phyloP scores from a whole-genome alignment of 2,329 filamentous ascomycete species.

The Fusarium sp. region DNA sequence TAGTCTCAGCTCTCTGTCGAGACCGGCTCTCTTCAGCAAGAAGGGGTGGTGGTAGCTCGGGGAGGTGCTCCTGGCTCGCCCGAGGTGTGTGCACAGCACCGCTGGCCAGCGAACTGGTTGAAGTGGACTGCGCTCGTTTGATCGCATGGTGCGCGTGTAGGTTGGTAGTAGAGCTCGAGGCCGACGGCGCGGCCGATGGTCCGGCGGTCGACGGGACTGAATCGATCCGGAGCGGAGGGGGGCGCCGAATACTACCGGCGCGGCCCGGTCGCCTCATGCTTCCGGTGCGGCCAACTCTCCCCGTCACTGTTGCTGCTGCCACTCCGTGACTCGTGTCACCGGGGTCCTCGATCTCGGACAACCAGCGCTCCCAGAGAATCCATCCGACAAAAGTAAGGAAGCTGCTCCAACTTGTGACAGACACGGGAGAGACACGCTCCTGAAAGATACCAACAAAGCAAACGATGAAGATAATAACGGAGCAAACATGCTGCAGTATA shows the following conservation, averaged over 20 bases:
- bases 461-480: constrained; percentile 92
- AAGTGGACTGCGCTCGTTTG: constrained; percentile 63
- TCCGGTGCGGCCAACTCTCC: constrained; percentile 50
- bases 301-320: constrained; percentile 51
- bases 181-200: constrained; percentile 46
- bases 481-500: constrained; percentile 96
- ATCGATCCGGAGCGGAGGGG: constrained; percentile 46
- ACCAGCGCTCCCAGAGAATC: constrained; percentile 93
- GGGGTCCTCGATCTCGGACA: constrained; percentile 74
- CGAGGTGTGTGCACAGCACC: constrained; percentile 41
- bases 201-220: constrained; percentile 42
- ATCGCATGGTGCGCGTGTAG: constrained; percentile 46
- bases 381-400: constrained; percentile 87
- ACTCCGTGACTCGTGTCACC: constrained; percentile 54
- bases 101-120: constrained; percentile 65
- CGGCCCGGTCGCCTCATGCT: constrained; percentile 51
- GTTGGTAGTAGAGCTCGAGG: constrained; percentile 62
- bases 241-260: constrained; percentile 53
- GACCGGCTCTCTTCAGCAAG: constrained; percentile 55
- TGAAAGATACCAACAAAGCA: constrained; percentile 93
- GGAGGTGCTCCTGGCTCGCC: constrained; percentile 47
- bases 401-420: constrained; percentile 87
- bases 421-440: constrained; percentile 88
- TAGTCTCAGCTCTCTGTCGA: constrained; percentile 75
- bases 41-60: constrained; percentile 45